These are phyloP conservation scores for Ceratocystis smalleyi DNA, from an alignment of 2,329 filamentous ascomycete genomes.

Conservation along the genomic window DNA sequence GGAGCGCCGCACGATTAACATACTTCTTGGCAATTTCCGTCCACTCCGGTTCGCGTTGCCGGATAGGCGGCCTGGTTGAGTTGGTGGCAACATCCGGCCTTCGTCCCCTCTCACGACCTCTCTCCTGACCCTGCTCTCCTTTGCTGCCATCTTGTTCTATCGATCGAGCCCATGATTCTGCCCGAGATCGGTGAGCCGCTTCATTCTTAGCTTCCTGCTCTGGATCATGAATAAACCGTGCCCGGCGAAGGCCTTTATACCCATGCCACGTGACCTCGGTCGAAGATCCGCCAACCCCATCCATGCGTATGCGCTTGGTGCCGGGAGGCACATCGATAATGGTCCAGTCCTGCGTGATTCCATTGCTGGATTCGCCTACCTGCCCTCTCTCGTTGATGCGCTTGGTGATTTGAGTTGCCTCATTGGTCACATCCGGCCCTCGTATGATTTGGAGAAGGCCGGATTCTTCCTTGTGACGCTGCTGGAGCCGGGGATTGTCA, in stretches of 20 bases:
- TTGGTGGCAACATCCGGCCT: constrained; percentile 49
- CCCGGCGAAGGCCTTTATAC: constrained; percentile 61
- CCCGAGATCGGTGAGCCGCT: background rate
- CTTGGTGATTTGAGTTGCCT: constrained; percentile 45
- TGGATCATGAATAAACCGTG: constrained; percentile 57
- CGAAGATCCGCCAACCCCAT: constrained; percentile 57
- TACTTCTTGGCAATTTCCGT: constrained; percentile 94
- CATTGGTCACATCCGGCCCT: constrained; percentile 32
- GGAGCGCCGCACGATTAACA: constrained; percentile 72
- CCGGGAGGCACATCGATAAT: constrained; percentile 75
- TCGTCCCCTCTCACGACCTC: constrained; percentile 98
- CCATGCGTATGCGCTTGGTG: constrained; percentile 68
- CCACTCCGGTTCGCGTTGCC: constrained; percentile 54
- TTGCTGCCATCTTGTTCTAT: constrained; percentile 16
- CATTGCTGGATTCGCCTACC: constrained; percentile 58
- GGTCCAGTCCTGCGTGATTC: constrained; percentile 61
- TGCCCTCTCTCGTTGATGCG: constrained; percentile 45
- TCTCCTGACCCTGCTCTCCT: constrained; percentile 30
- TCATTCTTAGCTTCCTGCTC: constrained; percentile 36
- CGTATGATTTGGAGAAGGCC: constrained; percentile 29
- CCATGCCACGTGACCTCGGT: constrained; percentile 66
- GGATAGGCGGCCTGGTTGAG: constrained; percentile 27
- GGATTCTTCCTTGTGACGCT: constrained; percentile 49
- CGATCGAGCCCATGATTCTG: constrained; percentile 21
- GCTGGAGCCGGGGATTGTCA: constrained; percentile 19